A percentile compares a stretch with the other conserved stretches of the same genome.
Evolutionary conservation across 2,329 filamentous ascomycete species (phyloP).

Genomic region (Ceratocystis ficicola): DNA sequence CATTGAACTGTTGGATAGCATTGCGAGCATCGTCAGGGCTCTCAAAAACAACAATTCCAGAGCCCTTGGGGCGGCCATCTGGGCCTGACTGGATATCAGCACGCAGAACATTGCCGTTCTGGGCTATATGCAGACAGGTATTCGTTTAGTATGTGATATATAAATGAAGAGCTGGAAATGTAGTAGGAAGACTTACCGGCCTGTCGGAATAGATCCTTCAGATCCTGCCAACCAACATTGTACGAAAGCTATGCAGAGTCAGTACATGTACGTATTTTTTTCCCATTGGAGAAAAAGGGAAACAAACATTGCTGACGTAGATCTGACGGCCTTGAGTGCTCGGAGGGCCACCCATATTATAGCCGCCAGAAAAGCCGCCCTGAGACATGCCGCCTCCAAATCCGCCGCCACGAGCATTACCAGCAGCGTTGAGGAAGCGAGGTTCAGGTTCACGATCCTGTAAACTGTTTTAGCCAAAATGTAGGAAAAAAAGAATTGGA

Average conservation of each 20-base stretch:
- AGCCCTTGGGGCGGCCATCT: conserved; percentile 89
- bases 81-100: conserved; percentile 89
- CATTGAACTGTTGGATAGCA: conserved; percentile 95
- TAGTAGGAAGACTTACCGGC: conserved; percentile 55
- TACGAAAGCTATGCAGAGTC: conserved; percentile 64
- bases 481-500: neutral
- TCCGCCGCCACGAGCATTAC: conserved; percentile 43
- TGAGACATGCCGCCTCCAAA: conserved; percentile 32
- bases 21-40: conserved; percentile 87
- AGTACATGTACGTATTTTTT: conserved; percentile 24
- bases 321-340: conserved; percentile 66
- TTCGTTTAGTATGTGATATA: conserved; percentile 17
- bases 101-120: conserved; percentile 71
- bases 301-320: conserved; percentile 95
- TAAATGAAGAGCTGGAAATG: neutral
- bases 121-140: conserved; percentile 29
- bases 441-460: conserved; percentile 97
- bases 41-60: conserved; percentile 94
- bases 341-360: conserved; percentile 38
- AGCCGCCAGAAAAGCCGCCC: conserved; percentile 41
- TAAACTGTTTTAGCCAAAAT: conserved; percentile 6
- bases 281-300: conserved; percentile 24
- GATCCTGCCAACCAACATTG: conserved; percentile 95
- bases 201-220: conserved; percentile 97
- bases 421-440: conserved; percentile 69